phyloP scores from a whole-genome alignment of 2,329 filamentous ascomycete genomes.

The Apiospora malaysiana region DNA sequence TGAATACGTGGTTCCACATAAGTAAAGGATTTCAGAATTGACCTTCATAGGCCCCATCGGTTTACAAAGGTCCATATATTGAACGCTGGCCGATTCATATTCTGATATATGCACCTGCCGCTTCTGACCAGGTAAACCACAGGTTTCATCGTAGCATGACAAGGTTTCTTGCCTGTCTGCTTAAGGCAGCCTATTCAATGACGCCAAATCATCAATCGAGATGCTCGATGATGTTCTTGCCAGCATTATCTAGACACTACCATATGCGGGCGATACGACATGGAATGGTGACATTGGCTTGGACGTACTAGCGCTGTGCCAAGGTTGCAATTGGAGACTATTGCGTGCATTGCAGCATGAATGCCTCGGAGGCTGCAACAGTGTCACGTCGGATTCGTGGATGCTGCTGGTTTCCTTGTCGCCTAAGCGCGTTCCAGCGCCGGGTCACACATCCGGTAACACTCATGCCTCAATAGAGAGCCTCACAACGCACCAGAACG shows the following conservation, averaged over 20 bases:
- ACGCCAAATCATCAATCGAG: neutral
- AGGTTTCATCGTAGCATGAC: neutral
- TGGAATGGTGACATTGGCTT: neutral
- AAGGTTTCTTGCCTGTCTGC: neutral
- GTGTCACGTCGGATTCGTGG: neutral
- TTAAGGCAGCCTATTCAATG: too few species aligned
- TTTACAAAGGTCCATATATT: neutral
- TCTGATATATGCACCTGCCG: too few species aligned
- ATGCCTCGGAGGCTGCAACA: neutral
- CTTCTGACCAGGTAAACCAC: neutral
- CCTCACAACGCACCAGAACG: neutral
- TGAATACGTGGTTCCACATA: neutral
- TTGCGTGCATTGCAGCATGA: neutral
- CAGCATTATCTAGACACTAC: neutral
- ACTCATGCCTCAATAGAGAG: neutral
- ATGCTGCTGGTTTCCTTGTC: neutral
- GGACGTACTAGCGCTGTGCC: neutral
- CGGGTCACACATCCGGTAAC: neutral
- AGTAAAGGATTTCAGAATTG: neutral
- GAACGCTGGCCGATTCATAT: neutral
- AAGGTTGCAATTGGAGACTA: neutral
- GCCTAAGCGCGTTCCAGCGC: neutral
- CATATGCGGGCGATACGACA: neutral
- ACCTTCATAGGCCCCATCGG: neutral
- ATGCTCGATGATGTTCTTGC: neutral